Base-by-base conservation (phyloP, 352 stramenopile species). In the Phytophthora lateralis region DNA sequence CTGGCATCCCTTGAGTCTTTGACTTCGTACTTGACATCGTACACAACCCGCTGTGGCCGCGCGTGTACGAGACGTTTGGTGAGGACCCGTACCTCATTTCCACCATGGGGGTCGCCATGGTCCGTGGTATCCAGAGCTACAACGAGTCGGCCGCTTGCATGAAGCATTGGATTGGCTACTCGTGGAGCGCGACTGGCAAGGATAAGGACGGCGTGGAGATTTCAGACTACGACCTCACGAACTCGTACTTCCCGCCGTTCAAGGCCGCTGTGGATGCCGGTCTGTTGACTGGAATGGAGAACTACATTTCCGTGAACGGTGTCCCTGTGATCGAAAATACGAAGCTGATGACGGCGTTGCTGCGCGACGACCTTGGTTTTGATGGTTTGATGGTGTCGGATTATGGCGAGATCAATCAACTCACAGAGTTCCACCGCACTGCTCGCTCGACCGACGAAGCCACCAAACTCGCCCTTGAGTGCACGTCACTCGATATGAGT, bases 401-500 rank as follows among this genome's bases (percentile, higher is more conserved):
- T 57, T 97, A 90, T 68, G 65, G 69, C 11, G 89, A 97, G 73
- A 96, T 97, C 34, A 76, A 87, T 30, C 95, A 97, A 49, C 53
- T 94, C 3, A 34, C 67, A 6, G 42, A 55, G 9, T 82, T 66
- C 30, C 76, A 85, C 32, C 73, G 74, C 18, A 55, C 52, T 5
- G 39, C 52, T 12, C 52, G 38, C 15, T 44, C 52, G 11, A 44
- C 27, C 14, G 39, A 50, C 20, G 52, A 59, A 43, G 39, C 38
- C 6, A 43, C 41, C 6, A 42, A 50, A 9, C 51, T 59, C 7
- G 20, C 49, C 12, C n/a, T 57, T 4, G 37, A 57, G 21, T 20
- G 41, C 4, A 47, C 41, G 20, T 57, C 49, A 6, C 11, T 57
- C 11, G 49, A 57, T 34, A 50, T 59, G 52, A 59, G 52, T n/a